phyloP scores from a whole-genome alignment of 2,329 filamentous ascomycete species.

The Ophiosphaerella herpotricha region DNA sequence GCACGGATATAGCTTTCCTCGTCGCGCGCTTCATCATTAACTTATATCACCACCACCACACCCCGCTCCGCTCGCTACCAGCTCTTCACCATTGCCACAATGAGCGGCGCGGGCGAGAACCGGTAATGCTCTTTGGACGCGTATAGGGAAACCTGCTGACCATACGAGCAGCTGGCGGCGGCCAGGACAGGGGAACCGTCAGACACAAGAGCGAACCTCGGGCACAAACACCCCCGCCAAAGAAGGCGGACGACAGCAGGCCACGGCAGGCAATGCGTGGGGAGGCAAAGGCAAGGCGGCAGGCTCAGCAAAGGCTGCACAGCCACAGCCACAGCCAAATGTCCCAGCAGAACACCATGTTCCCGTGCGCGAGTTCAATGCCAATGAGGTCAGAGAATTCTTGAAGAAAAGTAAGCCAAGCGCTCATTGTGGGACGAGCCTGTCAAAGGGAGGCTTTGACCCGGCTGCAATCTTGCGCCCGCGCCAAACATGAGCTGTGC shows the following conservation, averaged over 20 bases:
- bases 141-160: conserved; percentile 16
- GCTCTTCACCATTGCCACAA: conserved; percentile 30
- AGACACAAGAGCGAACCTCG: conserved; percentile 32
- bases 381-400: conserved; percentile 49
- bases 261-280: conserved; percentile 44
- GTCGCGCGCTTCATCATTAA: conserved; percentile 31
- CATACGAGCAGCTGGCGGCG: conserved; percentile 39
- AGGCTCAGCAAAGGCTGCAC: conserved; percentile 17
- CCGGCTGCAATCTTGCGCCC: not conserved
- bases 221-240: conserved; percentile 41
- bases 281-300: conserved; percentile 38
- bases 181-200: conserved; percentile 39
- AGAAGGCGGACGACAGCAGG: conserved; percentile 40
- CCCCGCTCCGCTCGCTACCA: conserved; percentile 32
- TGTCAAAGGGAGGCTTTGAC: no score
- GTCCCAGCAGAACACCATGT: conserved; percentile 37
- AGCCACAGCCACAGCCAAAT: conserved; percentile 12
- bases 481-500: conserved; percentile 8
- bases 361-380: conserved; percentile 51
- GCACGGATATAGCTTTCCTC: conserved; percentile 22
- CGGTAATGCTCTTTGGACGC: conserved; percentile 25
- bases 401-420: conserved; percentile 46
- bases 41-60: conserved; percentile 35
- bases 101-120: conserved; percentile 47
- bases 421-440: no score